Evolutionary conservation across 768 basidiomycete species (phyloP).

Genomic region (Flagelloscypha sp.): DNA sequence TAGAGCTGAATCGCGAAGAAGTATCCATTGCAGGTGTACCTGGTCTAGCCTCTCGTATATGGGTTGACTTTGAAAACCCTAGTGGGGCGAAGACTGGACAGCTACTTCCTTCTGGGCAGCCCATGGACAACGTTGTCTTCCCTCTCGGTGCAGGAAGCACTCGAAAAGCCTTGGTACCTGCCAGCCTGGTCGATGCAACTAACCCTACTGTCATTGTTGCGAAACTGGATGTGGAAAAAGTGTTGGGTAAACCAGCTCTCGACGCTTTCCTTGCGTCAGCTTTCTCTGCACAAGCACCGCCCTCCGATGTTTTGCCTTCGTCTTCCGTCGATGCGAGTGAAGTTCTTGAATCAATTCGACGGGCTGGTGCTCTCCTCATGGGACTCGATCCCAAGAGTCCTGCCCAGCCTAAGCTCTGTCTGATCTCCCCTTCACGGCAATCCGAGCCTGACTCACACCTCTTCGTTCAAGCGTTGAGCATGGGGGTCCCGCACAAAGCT

Average conservation of each 20-base stretch:
- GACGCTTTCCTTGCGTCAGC: conserved; percentile 23
- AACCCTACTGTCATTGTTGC: conserved; percentile 66
- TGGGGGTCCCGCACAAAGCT: conserved; percentile 66
- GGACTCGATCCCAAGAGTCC: conserved; percentile 53
- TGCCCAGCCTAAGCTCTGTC: conserved; percentile 66
- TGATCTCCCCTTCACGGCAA: conserved; percentile 32
- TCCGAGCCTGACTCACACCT: conserved; percentile 35
- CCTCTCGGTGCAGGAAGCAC: no score
- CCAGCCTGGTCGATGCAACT: conserved; percentile 63
- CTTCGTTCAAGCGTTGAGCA: conserved; percentile 51
- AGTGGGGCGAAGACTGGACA: conserved; percentile 64
- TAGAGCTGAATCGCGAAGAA: conserved; percentile 24
- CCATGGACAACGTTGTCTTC: no score
- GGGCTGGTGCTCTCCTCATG: conserved; percentile 50
- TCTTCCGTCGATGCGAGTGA: conserved; percentile 10
- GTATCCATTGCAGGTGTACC: conserved; percentile 60
- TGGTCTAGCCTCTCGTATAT: conserved; percentile 54
- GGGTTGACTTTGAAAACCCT: conserved; percentile 59
- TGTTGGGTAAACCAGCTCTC: no score
- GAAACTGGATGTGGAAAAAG: conserved; percentile 30
- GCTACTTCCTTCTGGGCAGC: conserved; percentile 53
- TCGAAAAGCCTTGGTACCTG: conserved; percentile 31
- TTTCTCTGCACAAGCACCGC: conserved; percentile 15
- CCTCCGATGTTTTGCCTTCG: conserved; percentile 7
- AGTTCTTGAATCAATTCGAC: conserved; percentile 46